Evolutionary conservation across 306 rosid species (phyloP).

Genomic region (Cajanus cajan): DNA sequence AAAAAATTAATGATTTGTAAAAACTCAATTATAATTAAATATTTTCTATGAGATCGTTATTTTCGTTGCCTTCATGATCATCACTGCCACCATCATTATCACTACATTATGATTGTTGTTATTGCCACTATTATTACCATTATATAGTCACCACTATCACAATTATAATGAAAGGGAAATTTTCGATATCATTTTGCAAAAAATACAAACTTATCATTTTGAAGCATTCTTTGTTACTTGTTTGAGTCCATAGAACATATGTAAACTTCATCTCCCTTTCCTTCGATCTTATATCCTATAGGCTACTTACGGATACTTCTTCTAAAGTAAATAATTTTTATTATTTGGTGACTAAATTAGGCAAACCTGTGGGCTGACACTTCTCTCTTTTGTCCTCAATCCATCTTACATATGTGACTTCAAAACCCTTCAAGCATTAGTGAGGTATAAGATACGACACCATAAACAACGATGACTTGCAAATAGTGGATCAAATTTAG

Average conservation of each 20-base stretch:
- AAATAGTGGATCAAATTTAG: background rate
- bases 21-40: too few species aligned
- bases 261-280: background rate
- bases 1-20: too few species aligned
- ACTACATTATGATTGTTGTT: too few species aligned
- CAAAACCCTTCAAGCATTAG: background rate
- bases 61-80: too few species aligned
- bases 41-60: too few species aligned
- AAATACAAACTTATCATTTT: too few species aligned
- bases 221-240: too few species aligned
- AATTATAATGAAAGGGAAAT: too few species aligned
- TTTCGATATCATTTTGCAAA: too few species aligned
- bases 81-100: too few species aligned
- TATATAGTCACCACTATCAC: too few species aligned
- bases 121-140: too few species aligned
- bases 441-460: background rate
- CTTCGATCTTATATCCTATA: background rate
- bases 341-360: background rate
- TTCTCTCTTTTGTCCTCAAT: background rate
- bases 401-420: background rate
- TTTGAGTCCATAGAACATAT: background rate
- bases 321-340: background rate
- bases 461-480: background rate
- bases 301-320: background rate
- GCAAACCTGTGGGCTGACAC: background rate